phyloP scores from a whole-genome alignment of 768 basidiomycete genomes.

The Suillus sp. region DNA sequence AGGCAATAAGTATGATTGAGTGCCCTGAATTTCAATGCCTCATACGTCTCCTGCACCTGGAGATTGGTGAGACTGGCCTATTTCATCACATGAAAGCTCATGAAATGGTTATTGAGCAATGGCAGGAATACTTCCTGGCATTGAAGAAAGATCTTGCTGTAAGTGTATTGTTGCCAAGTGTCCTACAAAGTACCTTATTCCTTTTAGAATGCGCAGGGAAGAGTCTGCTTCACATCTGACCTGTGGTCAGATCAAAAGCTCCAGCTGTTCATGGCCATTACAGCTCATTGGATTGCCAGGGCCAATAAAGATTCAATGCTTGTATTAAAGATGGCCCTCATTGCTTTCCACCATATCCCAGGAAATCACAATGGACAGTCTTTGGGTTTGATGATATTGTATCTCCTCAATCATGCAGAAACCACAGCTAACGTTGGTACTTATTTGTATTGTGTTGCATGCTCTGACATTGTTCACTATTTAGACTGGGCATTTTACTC shows the following conservation, averaged over 20 bases:
- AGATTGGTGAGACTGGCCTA: constrained; percentile 27
- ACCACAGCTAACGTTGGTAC: constrained; percentile 2
- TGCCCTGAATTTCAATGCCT: constrained; percentile 27
- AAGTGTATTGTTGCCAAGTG: constrained; percentile 2
- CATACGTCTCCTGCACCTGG: constrained; percentile 24
- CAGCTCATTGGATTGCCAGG: constrained; percentile 31
- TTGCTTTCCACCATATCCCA: background rate
- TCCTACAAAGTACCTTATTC: background rate
- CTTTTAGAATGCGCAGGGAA: constrained; percentile 13
- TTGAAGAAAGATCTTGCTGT: constrained; percentile 29
- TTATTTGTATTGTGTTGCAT: too few relatives aligned
- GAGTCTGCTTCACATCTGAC: constrained; percentile 33
- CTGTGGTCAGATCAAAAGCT: constrained; percentile 36
- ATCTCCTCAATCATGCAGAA: constrained; percentile 13
- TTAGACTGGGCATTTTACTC: constrained; percentile 1
- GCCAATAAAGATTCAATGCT: background rate
- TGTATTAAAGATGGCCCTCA: constrained; percentile 10
- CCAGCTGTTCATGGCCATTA: constrained; percentile 34
- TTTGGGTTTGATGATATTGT: too few relatives aligned
- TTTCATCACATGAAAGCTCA: constrained; percentile 28
- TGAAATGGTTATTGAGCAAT: constrained; percentile 25
- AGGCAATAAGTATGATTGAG: constrained; percentile 21
- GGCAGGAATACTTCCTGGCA: constrained; percentile 21
- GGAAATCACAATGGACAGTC: too few relatives aligned
- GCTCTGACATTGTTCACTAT: background rate